Evolutionary conservation across 345 rosid genomes (phyloP).

Genomic region (Geranium brycei): DNA sequence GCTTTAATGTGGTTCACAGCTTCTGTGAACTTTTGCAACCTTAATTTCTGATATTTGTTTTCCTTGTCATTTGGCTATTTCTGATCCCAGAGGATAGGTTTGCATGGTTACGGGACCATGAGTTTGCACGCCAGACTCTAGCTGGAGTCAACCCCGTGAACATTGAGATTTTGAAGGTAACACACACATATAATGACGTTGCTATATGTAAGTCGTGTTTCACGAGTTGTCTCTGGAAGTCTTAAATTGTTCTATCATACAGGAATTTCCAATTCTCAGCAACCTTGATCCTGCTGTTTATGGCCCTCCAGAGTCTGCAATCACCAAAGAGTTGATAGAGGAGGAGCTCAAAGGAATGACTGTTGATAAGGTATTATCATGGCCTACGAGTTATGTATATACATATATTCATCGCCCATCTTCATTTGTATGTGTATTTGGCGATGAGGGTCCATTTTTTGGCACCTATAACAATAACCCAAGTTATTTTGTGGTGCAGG

Average conservation of each 20-base stretch:
- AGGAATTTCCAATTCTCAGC: slow-evolving; percentile 88
- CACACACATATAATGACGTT: not conserved
- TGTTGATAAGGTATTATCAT: slow-evolving; percentile 46
- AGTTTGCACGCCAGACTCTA: slow-evolving; percentile 81
- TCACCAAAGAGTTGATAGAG: slow-evolving; percentile 64
- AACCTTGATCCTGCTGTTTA: slow-evolving; percentile 60
- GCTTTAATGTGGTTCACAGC: not conserved
- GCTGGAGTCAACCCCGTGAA: slow-evolving; percentile 90
- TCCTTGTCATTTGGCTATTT: slow-evolving; percentile 1
- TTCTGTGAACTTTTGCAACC: not conserved
- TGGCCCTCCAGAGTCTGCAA: slow-evolving; percentile 77
- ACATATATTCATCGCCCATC: not conserved
- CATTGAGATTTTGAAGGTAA: slow-evolving; percentile 63
- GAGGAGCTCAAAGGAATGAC: slow-evolving; percentile 58
- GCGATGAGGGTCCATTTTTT: not conserved
- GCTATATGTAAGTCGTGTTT: not conserved
- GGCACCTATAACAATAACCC: not conserved
- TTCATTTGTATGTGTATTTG: too few species aligned
- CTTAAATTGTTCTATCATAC: slow-evolving; percentile 3
- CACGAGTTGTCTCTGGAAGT: not conserved
- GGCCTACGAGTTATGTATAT: not conserved
- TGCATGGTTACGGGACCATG: slow-evolving; percentile 86
- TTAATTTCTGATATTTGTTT: not conserved
- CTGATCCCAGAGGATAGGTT: slow-evolving; percentile 62
- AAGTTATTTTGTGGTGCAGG: slow-evolving; percentile 32